Evolutionary conservation across 2,329 filamentous ascomycete genomes (phyloP).

Genomic region (Spiromastix sp.): DNA sequence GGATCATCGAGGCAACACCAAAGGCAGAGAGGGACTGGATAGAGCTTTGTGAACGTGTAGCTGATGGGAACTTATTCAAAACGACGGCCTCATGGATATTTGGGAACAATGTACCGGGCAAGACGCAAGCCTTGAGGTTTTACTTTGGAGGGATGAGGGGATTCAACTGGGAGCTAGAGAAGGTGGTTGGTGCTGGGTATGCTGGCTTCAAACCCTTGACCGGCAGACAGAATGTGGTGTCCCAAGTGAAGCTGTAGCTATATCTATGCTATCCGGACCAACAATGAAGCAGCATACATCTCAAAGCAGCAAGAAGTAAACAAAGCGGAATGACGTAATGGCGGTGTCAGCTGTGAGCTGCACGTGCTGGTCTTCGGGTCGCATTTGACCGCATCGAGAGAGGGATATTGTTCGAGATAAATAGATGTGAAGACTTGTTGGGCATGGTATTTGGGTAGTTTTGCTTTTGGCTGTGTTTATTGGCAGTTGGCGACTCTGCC

Average conservation of each 20-base stretch:
- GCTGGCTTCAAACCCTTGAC: not conserved
- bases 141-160: conserved; percentile 3
- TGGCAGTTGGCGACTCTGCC: no score
- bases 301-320: no score
- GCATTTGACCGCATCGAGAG: no score
- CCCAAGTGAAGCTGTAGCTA: not conserved
- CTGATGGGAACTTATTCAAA: conserved; percentile 4
- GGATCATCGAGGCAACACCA: conserved; percentile 6
- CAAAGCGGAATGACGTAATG: no score
- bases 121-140: conserved; percentile 5
- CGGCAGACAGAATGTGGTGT: not conserved
- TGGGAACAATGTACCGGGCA: conserved; percentile 7
- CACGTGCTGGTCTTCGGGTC: no score
- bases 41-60: conserved; percentile 1
- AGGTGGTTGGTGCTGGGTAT: not conserved
- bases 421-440: no score
- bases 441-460: no score
- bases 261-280: no score
- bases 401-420: no score
- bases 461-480: no score
- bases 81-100: conserved; percentile 7
- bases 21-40: conserved; percentile 7
- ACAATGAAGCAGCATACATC: no score
- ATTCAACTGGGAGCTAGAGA: not conserved
- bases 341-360: no score